phyloP scores from a whole-genome alignment of 2,329 filamentous ascomycete genomes.

The Trichoderma sp. region DNA sequence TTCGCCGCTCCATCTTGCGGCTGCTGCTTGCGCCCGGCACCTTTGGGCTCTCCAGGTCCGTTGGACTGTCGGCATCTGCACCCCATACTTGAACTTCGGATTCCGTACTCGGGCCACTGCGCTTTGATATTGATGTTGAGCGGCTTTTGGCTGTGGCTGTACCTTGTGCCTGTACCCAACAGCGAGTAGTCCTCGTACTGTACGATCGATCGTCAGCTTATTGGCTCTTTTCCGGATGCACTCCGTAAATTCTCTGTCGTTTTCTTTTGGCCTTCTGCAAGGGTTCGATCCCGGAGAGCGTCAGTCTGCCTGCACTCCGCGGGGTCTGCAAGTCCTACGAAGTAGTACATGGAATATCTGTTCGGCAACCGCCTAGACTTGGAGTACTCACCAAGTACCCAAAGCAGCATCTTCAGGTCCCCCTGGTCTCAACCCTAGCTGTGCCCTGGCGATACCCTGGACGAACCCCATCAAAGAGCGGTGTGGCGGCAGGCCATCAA shows the following conservation, averaged over 20 bases:
- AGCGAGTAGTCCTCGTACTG: neutral
- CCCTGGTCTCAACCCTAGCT: neutral
- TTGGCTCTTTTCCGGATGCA: constrained; percentile 1
- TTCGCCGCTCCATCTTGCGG: constrained; percentile 13
- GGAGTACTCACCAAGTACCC: neutral
- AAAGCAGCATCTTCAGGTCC: neutral
- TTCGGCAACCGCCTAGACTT: neutral
- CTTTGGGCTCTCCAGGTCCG: neutral
- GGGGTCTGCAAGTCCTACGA: neutral
- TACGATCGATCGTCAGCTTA: constrained; percentile 15
- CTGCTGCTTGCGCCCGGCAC: neutral
- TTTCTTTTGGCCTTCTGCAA: constrained; percentile 1
- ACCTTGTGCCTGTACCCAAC: neutral
- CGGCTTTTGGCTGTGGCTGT: neutral
- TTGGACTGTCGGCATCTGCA: constrained; percentile 5
- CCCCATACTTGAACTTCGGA: constrained; percentile 1
- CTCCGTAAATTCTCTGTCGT: neutral
- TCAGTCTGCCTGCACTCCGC: neutral
- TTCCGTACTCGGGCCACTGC: neutral
- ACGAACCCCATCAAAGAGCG: constrained; percentile 15
- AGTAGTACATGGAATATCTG: neutral
- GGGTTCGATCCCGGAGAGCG: neutral
- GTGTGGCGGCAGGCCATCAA: constrained; percentile 15
- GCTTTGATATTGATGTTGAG: neutral
- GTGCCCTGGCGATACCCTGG: neutral